Base-by-base conservation (phyloP, 208 protist species). In the Balamuthia mandrillaris region DNA sequence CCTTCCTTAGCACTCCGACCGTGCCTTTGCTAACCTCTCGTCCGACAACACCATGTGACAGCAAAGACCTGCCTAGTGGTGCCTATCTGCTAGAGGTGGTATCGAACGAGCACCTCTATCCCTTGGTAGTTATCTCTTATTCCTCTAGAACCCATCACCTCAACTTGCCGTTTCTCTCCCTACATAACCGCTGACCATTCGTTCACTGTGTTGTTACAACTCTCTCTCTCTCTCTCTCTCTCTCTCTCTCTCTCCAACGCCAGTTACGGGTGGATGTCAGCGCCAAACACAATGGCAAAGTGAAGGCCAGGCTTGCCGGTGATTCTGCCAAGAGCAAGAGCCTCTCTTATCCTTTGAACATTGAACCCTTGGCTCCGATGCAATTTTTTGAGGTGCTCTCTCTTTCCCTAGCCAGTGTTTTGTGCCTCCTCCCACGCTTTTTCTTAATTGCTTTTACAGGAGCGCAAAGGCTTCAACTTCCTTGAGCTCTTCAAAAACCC, bases 41-140 rank as follows among this genome's bases (percentile, higher is more conserved):
- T n/a, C n/a, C n/a, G n/a, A n/a, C n/a, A n/a, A n/a, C n/a, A n/a
- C n/a, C n/a, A n/a, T n/a, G n/a, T n/a, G n/a, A 27, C 63, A 72
- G 63, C 33, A 72, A 72, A 9, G 63, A 72, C 63, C 37, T 72
- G 9, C 63, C 63, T 27, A 21, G 37, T 12, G 63, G 63, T 12
- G 63, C 63, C 6, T 72, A 72, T n/a, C 63, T 72, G 4, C 63
- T 72, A 16, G 63, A 72, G 37, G 63, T 72, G 10, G 33, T 72
- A 3, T 72, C 63, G 37, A 72, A 45, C 63, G 9, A 16, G 21
- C 47, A 41, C 37, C 1, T 12, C 37, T 72, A 72, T 21, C 63
- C 63, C 14, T n/a, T 49, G 63, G 63, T 72, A 33, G 29, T 16
- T 33, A 5, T 60, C 52, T 60, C 3, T 60, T 16, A 18, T 16